A percentile compares a stretch with the other conserved stretches of the same genome.
phyloP scores from a whole-genome alignment of 176 grass and related monocot genomes.

The Musa schizocarpa region DNA sequence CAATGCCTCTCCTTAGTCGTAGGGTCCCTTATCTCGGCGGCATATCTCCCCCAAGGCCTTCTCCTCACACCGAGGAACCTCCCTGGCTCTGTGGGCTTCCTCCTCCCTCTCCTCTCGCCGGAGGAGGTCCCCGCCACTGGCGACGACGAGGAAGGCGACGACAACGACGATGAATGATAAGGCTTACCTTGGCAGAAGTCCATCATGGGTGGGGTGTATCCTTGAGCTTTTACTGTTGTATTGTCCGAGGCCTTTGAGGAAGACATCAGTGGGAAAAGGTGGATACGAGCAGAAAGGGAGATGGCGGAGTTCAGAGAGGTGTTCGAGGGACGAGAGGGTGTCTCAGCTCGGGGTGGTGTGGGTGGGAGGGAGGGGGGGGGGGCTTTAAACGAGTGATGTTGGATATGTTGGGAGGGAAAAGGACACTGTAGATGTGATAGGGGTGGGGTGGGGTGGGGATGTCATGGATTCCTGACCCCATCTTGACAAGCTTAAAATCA shows the following conservation, averaged over 20 bases:
- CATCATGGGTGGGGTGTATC: constrained; percentile 26
- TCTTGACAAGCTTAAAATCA: not conserved
- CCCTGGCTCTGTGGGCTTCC: constrained; percentile 63
- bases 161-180: constrained; percentile 12
- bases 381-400: constrained; percentile 48
- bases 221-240: constrained; percentile 17
- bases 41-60: constrained; percentile 86
- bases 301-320: not conserved
- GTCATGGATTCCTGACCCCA: not conserved
- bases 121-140: not conserved
- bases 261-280: constrained; percentile 1
- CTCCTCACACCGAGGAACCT: constrained; percentile 89
- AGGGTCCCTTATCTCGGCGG: constrained; percentile 93
- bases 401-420: constrained; percentile 24
- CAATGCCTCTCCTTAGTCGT: constrained; percentile 96
- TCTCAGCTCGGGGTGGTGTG: constrained; percentile 26
- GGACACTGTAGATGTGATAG: constrained; percentile 25
- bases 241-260: constrained; percentile 21
- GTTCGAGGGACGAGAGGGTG: not conserved
- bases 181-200: constrained; percentile 47
- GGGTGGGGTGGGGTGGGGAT: too few species aligned
- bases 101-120: constrained; percentile 35
- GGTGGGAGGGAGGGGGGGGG: not conserved
- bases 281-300: not conserved
- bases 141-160: constrained; percentile 43